Evolutionary conservation across 495 filamentous ascomycete species (phyloP), one percentile per base, ranked within the genome.

Genomic region (Tuber melanosporum): DNA sequence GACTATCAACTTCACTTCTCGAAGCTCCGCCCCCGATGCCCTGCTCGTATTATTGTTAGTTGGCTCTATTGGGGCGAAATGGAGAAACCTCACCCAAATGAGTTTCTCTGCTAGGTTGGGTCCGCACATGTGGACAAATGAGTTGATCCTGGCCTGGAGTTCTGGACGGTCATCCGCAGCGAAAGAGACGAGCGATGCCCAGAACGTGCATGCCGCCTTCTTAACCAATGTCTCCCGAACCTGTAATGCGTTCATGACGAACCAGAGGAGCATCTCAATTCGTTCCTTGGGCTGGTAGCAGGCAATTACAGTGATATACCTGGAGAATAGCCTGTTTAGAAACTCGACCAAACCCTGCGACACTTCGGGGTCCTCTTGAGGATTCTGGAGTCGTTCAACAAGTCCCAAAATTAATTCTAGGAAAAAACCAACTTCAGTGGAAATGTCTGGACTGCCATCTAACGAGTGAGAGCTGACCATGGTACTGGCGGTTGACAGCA

Each of bases 141-240:
- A 73, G 41, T 83, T 72, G 66, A 80, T 75, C 22, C 75, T 78
- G 70, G 74, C 69, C 75, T 80, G 75, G 22, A 81, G 44, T 57
- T 75, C 75, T 47, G 73, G 78, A 26, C 49, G 52, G 32, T 82
- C 43, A 72, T 76, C 52, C 12, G 66, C 26, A 2, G 49, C 76
- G 43, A 82, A 71, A 32, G 78, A 83, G 66, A 88, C 81, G 57
- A 85, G 86, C 77, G 88, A 82, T 80, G 92, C 90, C 94, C 94
- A 98, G 80, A 98, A 95, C 42, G 90, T 87, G 43, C 90, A 89
- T 0, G 94, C 91, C 7, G 93, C 90, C 52, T 88, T 89, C 83
- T 97, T 95, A 1, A 94, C 92, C 46, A 98, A 86, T 0, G 92
- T 89, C 49, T 98, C 94, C 4, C 87, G 88, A 14, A 90, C 91